Evolutionary conservation across 768 basidiomycete species (phyloP), one percentile per base, ranked within the genome.

Genomic region (Pluteus cervinus): DNA sequence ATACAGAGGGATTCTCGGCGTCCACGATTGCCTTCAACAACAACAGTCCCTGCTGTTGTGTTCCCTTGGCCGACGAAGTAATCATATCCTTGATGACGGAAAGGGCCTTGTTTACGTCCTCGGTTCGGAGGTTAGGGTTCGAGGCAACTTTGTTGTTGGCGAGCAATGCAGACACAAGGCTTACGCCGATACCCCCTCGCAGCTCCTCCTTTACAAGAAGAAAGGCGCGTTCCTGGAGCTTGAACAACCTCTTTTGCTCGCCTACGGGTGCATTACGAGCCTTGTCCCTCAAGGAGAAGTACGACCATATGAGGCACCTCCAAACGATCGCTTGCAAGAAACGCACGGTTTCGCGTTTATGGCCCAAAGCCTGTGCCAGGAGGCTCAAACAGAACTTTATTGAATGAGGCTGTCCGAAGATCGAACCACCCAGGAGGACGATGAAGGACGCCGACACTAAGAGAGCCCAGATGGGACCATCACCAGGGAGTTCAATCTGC

Each of bases 261-360:
- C 16, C 15, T 17, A 42, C 10, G 8, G 53, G 39, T 4, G 60
- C 51, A 9, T 48, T 36, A 3, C 43, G 38, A 11, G 46, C 49
- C 9, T 45, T 15, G 7, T 14, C 17, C 9, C 63, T 60, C 31
- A 78, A 48, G 12, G 62, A 63, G 14, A 65, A 55, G 41, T 71
- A 78, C 2, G 70, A 66, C 78, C 79, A 81, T 15, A 80, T 54
- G 18, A 80, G 57, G 36, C 71, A 65, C 36, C 59, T 63, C 78
- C 78, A 82, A 15, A 71, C 53, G 24, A 63, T 63, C 1, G 66
- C 51, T 29, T 69, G 63, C 6, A 75, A 54, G 12, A 56, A 49
- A 9, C 58, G 60, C 8, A 72, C 55, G 4, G 53, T 35, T 8
- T 52, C 47, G n/a, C 57, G 52, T 32, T 58, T 57, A 42, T 71